Evolutionary conservation across 2,329 filamentous ascomycete species (phyloP), one percentile per base, ranked within the genome.

Genomic region (Aspergillus fumigatus): DNA sequence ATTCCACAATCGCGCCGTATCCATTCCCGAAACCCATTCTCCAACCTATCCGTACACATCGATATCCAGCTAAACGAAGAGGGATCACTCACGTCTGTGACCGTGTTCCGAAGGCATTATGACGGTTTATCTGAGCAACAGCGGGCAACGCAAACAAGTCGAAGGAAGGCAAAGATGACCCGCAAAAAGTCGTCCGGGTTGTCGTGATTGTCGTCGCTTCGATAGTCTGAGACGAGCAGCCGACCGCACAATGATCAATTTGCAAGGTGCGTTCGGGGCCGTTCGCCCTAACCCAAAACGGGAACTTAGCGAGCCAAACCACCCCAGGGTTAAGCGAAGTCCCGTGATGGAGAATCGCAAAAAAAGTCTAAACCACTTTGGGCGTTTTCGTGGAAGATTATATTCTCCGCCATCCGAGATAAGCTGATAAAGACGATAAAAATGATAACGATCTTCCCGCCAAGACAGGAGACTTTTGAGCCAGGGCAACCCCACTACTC

Each of bases 61-160:
- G 54, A 62, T 62, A 60, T 64, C 55, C 51, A 58, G 60, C 47
- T 21, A 25, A 51, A 51, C 43, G 51, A 51, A 48, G 60, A 49
- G 62, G 64, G 67, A 58, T 57, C 57, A 89, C 89, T 89, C 82
- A 93, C 89, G 83, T 88, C 89, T 86, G 87, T 92, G 88, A 81
- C 89, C 89, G 77, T 88, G 83, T 86, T 90, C 88, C 76, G 89
- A 88, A 88, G 88, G 85, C 89, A 94, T 94, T 79, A 85, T 92
- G 87, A 81, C 80, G 80, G 76, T 70, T 71, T 69, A 65, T 73
- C 73, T 74, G 72, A 73, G 70, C 67, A 67, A 67, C 70, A 70
- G 66, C 71, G 68, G 70, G 70, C 70, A 72, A 71, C 67, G 65
- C 70, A 68, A 69, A 69, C 64, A 74, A 75, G 70, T 75, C 70